Evolutionary conservation across 2,329 filamentous ascomycete genomes (phyloP), one percentile per base, ranked within the genome.

Genomic region (Atkinsonella hypoxylon): DNA sequence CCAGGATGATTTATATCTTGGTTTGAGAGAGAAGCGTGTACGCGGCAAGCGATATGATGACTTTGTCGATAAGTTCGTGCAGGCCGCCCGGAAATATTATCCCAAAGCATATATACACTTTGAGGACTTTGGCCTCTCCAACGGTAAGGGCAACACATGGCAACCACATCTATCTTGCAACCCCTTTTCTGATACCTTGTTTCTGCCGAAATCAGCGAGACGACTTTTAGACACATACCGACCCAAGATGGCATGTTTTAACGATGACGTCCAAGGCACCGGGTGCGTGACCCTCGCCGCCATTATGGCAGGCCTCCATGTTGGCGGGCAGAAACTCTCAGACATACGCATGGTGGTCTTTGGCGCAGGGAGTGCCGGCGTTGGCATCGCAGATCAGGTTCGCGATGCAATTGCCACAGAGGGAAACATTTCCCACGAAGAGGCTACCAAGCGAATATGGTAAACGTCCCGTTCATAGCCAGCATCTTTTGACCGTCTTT

Each of bases 221-320:
- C 78, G 86, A 3, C 78, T 95, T 2, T 73, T 95, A 1, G 86
- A 95, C 53, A 77, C 74, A 36, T 95, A 93, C 59, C 78, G 83
- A 1, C 75, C 82, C 0, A 62, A 85, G 47, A 83, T 91, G 8
- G 76, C 89, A 0, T 94, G 88, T 64, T 95, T 95, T 73, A 95
- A 95, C 60, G 89, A 95, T 52, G 89, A 95, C 63, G 82, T 95
- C 0, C 89, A 95, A 64, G 89, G 89, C 1, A 95, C 89, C 0
- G 89, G 89, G 0, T 91, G 87, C 53, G 88, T 95, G 1, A 91
- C 89, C 0, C 75, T 95, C 0, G 89, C 89, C 0, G 89, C 85
- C 1, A 83, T 95, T 55, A 81, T 88, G 71, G 81, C 88, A 0
- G 89, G 79, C 0, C 70, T 90, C 8, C 79, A 87, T 53, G 81